Evolutionary conservation across 345 rosid genomes (phyloP), one percentile per base, ranked within the genome.

Genomic region (Hevea brasiliensis): DNA sequence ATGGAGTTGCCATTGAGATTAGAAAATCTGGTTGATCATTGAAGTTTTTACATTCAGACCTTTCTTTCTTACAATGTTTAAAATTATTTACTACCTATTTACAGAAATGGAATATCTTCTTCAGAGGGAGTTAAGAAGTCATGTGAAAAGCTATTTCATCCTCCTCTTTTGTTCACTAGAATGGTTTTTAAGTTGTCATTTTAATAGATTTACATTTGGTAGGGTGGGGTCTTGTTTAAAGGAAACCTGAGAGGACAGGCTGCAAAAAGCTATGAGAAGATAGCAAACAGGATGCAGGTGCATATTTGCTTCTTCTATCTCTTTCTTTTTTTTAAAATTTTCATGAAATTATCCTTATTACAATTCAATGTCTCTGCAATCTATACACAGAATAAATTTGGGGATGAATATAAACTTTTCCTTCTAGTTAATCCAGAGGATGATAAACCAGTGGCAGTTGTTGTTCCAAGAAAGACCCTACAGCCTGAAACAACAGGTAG

Each of bases 401-500:
- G 87, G 29, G 97, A 92, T 69, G 79, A 86, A 72, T 90, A 94
- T 82, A 90, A 89, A 86, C 87, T 92, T 77, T 92, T 94, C 79
- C 91, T 94, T 74, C 85, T 92, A 73, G 73, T 86, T 77, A 89
- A 90, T 86, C 98, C 96, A 35, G 98, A 92, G 85, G 97, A 94
- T 85, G 94, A 94, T 82, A 89, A 88, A 75, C 98, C 98, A 67
- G 90, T 94, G 71, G 98, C 90, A 3, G 98, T 94, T 79, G 94
- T 94, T 73, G 98, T 92, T 77, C 97, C 98, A 56, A 82, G 85
- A 80, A 84, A 63, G 67, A 85, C 91, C 68, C 83, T 94, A 81
- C 98, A 85, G 79, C 95, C 97, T 29, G 97, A 89, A 72, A 81
- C 93, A 71, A 83, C 89, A 58, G 92, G 98, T 94, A 74, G 59